Percentiles rank a stretch among this genome's conserved stretches.
These are phyloP conservation scores for Ogataea methylovora DNA, from an alignment of 805 yeast genomes.

Conservation along the genomic window DNA sequence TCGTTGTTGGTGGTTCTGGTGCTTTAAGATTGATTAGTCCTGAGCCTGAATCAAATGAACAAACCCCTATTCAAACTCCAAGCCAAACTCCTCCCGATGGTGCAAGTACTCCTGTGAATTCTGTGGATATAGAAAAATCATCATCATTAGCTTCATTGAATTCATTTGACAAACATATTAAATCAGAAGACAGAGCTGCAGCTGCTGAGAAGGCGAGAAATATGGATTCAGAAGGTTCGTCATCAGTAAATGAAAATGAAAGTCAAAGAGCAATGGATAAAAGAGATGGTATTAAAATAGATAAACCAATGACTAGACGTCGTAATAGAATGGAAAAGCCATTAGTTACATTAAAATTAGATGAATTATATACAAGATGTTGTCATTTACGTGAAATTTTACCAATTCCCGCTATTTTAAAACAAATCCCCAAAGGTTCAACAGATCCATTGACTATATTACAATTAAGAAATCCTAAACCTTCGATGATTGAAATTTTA, in stretches of 20 bases:
- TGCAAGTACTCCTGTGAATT: background rate
- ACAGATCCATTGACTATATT: constrained; percentile 66
- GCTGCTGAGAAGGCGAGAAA: constrained; percentile 24
- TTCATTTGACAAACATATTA: constrained; percentile 21
- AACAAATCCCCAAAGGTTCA: constrained; percentile 73
- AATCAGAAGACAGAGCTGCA: constrained; percentile 18
- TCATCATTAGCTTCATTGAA: constrained; percentile 2
- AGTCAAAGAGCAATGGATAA: constrained; percentile 14
- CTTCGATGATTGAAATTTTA: constrained; percentile 80
- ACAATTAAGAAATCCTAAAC: constrained; percentile 78
- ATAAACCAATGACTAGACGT: constrained; percentile 53
- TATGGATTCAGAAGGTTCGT: background rate
- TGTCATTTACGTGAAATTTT: constrained; percentile 87
- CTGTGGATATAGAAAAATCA: constrained; percentile 1
- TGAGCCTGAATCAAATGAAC: constrained; percentile 5
- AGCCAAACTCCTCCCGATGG: no score
- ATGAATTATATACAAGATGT: constrained; percentile 80
- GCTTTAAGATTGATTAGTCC: constrained; percentile 41
- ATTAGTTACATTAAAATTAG: constrained; percentile 39
- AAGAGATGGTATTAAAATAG: constrained; percentile 41
- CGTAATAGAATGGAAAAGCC: constrained; percentile 26
- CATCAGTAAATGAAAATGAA: constrained; percentile 2
- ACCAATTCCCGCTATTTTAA: constrained; percentile 85
- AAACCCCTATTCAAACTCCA: no score
- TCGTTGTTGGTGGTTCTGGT: constrained; percentile 76